A percentile compares a stretch with the other conserved stretches of the same genome.
phyloP scores from a whole-genome alignment of 345 rosid species.

The Erysimum cheiranthoides region DNA sequence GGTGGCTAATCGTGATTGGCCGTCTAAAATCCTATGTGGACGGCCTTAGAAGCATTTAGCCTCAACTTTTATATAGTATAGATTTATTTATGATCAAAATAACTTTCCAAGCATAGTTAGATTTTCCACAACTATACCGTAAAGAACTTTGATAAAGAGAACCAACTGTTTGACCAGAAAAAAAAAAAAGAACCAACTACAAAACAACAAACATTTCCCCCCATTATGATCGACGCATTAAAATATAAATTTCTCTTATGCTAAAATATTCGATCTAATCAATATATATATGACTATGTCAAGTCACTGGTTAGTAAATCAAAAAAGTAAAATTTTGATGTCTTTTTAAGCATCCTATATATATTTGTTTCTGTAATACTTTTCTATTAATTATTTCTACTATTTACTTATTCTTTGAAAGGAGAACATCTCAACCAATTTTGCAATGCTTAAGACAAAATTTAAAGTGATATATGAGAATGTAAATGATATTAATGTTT shows the following conservation, averaged over 20 bases:
- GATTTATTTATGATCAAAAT: constrained; percentile 1
- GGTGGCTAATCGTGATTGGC: too few species aligned
- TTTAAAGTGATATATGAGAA: neutral
- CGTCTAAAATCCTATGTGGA: too few species aligned
- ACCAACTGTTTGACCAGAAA: too few species aligned
- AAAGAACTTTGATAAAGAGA: constrained; percentile 28
- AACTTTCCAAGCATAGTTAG: constrained; percentile 8
- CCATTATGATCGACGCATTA: constrained; percentile 20
- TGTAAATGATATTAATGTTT: neutral
- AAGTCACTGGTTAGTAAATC: constrained; percentile 6
- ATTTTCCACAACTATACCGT: constrained; percentile 20
- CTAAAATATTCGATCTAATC: constrained; percentile 39
- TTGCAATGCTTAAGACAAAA: too few species aligned
- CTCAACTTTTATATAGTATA: too few species aligned
- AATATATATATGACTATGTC: constrained; percentile 9
- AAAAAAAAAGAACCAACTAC: neutral
- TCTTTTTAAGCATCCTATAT: neutral
- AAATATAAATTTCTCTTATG: neutral
- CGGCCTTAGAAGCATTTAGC: too few species aligned
- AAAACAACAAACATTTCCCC: constrained; percentile 5
- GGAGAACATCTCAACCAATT: too few species aligned
- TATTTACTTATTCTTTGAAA: too few species aligned
- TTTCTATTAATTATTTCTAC: too few species aligned
- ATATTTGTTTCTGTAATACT: too few species aligned
- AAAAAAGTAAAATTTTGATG: neutral